phyloP scores from a whole-genome alignment of 2,329 filamentous ascomycete species.

The Trichothecium sympodiale region DNA sequence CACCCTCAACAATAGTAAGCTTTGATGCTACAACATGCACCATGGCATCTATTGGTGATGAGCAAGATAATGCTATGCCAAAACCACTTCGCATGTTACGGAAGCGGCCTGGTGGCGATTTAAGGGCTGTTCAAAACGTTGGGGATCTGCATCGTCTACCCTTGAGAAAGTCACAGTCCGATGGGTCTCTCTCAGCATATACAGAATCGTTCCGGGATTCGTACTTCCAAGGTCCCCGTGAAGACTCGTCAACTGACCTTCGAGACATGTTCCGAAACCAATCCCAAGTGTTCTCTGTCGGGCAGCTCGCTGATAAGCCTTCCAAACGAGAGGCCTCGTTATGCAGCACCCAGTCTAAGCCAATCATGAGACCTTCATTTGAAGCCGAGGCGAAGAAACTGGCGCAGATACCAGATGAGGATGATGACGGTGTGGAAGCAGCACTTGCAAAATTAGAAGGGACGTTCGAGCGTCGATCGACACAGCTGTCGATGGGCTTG shows the following conservation, averaged over 20 bases:
- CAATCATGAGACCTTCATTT: conserved; percentile 63
- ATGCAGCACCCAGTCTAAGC: conserved; percentile 52
- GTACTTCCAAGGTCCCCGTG: background rate
- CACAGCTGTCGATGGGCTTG: conserved; percentile 27
- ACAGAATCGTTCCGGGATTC: conserved; percentile 49
- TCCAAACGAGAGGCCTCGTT: conserved; percentile 38
- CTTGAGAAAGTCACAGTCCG: conserved; percentile 43
- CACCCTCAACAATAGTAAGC: conserved; percentile 42
- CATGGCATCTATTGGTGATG: conserved; percentile 34
- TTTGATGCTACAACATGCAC: conserved; percentile 51
- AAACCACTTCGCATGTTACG: conserved; percentile 54
- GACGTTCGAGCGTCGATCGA: conserved; percentile 52
- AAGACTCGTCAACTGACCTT: background rate
- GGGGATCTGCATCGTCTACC: conserved; percentile 43
- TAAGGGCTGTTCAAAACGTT: conserved; percentile 57
- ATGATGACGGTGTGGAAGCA: conserved; percentile 85
- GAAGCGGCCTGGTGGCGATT: conserved; percentile 62
- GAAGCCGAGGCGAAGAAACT: conserved; percentile 81
- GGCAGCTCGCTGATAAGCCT: conserved; percentile 41
- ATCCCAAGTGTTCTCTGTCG: conserved; percentile 43
- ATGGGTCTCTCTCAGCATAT: conserved; percentile 48
- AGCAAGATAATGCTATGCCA: conserved; percentile 32
- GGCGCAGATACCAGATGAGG: conserved; percentile 69
- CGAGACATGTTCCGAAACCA: conserved; percentile 16
- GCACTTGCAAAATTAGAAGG: conserved; percentile 87